phyloP scores from a whole-genome alignment of 2,329 filamentous ascomycete species.

The Teratosphaeria destructans region DNA sequence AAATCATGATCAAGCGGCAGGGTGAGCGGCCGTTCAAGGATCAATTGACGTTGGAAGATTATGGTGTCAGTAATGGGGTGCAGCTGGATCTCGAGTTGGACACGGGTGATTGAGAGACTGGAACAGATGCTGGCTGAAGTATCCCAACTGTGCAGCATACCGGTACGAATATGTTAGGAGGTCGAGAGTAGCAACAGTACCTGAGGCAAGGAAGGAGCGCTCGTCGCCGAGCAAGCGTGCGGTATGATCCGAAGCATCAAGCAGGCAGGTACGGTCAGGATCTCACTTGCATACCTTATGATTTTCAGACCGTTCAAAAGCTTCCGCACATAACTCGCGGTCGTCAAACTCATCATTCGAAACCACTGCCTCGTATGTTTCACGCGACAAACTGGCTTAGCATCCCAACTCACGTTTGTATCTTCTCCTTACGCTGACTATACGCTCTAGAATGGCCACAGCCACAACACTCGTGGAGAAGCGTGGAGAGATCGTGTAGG shows the following conservation, averaged over 20 bases:
- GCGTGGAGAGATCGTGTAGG: not conserved
- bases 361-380: not conserved
- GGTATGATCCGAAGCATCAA: not conserved
- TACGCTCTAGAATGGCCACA: not conserved
- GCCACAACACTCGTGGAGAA: not conserved
- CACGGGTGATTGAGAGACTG: conserved; percentile 26
- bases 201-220: not conserved
- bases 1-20: conserved; percentile 86
- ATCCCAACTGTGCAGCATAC: no score
- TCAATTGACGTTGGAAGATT: conserved; percentile 75
- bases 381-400: not conserved
- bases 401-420: not conserved
- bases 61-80: conserved; percentile 87
- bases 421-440: not conserved
- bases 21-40: conserved; percentile 93
- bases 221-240: not conserved
- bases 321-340: not conserved
- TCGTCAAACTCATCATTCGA: not conserved
- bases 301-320: not conserved
- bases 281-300: not conserved
- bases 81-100: conserved; percentile 40
- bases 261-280: not conserved
- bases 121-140: no score
- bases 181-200: not conserved
- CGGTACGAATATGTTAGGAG: not conserved